phyloP scores from a whole-genome alignment of 257 asterid genomes.

The Knoxia roxburghii region DNA sequence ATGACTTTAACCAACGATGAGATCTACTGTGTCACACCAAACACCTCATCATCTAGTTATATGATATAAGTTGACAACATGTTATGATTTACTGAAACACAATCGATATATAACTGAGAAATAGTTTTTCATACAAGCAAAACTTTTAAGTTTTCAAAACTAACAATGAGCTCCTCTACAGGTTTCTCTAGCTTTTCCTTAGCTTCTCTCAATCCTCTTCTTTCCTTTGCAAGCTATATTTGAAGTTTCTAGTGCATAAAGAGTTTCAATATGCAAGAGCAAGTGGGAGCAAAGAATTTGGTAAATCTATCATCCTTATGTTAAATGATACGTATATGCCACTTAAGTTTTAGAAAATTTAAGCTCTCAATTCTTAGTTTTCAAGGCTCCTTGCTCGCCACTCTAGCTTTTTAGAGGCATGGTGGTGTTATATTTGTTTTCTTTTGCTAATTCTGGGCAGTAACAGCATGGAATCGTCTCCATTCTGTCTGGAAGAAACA shows the following conservation, averaged over 20 bases:
- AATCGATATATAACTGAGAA: too few relatives aligned
- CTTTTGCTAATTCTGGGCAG: conserved; percentile 48
- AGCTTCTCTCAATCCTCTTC: conserved; percentile 91
- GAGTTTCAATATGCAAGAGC: conserved; percentile 1
- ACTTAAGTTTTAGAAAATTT: conserved; percentile 3
- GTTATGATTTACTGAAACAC: too few relatives aligned
- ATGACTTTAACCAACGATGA: too few relatives aligned
- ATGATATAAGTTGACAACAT: too few relatives aligned
- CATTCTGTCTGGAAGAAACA: conserved; percentile 55
- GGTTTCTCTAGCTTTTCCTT: conserved; percentile 93
- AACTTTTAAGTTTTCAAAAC: too few relatives aligned
- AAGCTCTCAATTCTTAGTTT: conserved; percentile 64
- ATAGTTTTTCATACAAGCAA: too few relatives aligned
- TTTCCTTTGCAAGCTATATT: conserved; percentile 83
- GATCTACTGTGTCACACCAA: too few relatives aligned
- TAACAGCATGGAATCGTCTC: conserved; percentile 64
- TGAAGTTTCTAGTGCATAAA: conserved; percentile 13
- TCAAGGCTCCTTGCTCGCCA: conserved; percentile 84
- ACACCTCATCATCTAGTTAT: too few relatives aligned
- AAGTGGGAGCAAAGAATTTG: background rate
- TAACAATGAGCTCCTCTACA: conserved; percentile 83
- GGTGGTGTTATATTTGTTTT: conserved; percentile 58
- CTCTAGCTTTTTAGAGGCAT: conserved; percentile 83
- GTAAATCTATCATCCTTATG: background rate
- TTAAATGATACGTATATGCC: background rate